Conservation (phyloP, 441 rosid species). For the Metrosideros polymorpha region DNA sequence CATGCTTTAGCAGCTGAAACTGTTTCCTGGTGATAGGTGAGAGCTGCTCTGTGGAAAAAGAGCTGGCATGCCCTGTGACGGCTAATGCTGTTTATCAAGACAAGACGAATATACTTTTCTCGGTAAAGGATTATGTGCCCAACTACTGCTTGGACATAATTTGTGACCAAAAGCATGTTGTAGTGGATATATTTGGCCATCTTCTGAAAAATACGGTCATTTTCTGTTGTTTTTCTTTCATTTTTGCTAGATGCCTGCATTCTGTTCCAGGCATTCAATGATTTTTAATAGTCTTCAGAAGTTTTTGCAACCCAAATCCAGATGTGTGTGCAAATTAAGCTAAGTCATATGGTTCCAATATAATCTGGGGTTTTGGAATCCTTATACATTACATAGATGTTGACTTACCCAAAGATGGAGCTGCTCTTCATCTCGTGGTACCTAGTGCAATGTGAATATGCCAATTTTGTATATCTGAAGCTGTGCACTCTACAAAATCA, state of each 20-base stretch:
- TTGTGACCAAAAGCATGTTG: background rate
- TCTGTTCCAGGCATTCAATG: background rate
- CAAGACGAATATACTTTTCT: slow-evolving; percentile 94
- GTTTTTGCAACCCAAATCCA: background rate
- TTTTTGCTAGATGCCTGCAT: background rate
- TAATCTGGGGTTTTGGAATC: background rate
- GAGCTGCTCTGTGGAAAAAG: slow-evolving; percentile 95
- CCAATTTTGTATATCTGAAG: background rate
- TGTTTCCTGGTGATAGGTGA: slow-evolving; percentile 57
- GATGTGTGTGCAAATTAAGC: background rate
- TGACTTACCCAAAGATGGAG: background rate
- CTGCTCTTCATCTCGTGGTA: background rate
- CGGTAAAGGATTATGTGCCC: slow-evolving; percentile 42
- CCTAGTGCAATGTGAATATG: background rate
- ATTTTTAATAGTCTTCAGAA: background rate
- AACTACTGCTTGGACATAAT: background rate
- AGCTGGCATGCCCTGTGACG: slow-evolving; percentile 50
- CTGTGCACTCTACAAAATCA: background rate
- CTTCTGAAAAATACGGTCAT: background rate
- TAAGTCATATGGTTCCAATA: background rate
- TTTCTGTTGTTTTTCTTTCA: background rate
- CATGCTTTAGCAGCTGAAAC: slow-evolving; percentile 3
- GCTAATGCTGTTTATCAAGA: slow-evolving; percentile 98
- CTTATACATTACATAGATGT: background rate
- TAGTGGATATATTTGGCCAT: background rate